phyloP scores from a whole-genome alignment of 2,329 filamentous ascomycete genomes.

The Arthroderma sp. region DNA sequence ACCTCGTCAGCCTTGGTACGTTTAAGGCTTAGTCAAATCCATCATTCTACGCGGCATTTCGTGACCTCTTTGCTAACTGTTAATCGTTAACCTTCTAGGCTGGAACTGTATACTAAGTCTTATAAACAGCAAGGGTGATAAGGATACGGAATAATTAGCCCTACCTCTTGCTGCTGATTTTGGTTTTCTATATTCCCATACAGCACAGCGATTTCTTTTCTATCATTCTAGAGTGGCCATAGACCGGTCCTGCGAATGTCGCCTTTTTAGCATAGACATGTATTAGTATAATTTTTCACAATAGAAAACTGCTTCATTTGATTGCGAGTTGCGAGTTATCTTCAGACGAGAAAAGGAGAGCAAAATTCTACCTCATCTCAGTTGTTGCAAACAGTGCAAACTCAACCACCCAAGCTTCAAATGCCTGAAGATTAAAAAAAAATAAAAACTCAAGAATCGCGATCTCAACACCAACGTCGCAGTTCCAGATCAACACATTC shows the following conservation, averaged over 20 bases:
- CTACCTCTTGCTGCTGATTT: not conserved
- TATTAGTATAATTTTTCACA: not conserved
- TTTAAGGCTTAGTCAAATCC: constrained; percentile 9
- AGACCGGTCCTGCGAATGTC: not conserved
- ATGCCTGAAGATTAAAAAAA: constrained; percentile 1
- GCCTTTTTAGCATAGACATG: not conserved
- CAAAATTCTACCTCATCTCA: too few relatives aligned
- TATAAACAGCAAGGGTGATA: constrained; percentile 37
- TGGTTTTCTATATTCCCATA: not conserved
- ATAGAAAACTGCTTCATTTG: not conserved
- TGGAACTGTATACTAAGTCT: constrained; percentile 50
- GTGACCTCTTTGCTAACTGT: not conserved
- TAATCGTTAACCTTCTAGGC: constrained; percentile 26
- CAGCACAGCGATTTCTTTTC: not conserved
- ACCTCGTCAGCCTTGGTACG: constrained; percentile 60
- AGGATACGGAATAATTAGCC: not conserved
- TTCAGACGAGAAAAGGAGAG: not conserved
- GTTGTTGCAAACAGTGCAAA: constrained; percentile 4
- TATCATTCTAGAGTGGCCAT: not conserved
- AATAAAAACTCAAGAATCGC: constrained; percentile 2
- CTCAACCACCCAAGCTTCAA: not conserved
- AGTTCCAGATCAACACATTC: constrained; percentile 6
- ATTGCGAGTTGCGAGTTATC: not conserved
- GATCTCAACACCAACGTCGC: not conserved
- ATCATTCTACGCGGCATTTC: not conserved